These are phyloP conservation scores for Fusarium succisae DNA, from an alignment of 2,329 filamentous ascomycete genomes.

Conservation along the genomic window DNA sequence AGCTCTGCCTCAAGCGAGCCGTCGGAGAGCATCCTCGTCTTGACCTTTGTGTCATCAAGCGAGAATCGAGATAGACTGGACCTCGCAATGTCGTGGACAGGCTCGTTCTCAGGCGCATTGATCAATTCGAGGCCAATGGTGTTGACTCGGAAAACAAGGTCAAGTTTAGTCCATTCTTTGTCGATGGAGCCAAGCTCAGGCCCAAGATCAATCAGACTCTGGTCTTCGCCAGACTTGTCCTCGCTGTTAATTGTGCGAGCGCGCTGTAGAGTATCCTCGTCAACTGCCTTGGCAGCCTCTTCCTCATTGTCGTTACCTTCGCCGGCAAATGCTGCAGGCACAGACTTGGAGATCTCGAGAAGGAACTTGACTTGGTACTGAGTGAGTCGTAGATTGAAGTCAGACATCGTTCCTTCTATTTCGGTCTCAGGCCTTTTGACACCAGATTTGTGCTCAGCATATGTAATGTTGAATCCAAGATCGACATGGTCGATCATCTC, in stretches of 20 bases:
- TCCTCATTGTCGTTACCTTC: constrained; percentile 76
- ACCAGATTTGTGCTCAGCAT: constrained; percentile 84
- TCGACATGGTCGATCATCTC: constrained; percentile 98
- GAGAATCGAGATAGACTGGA: constrained; percentile 94
- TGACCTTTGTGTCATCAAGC: constrained; percentile 89
- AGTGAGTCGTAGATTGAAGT: constrained; percentile 89
- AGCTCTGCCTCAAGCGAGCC: constrained; percentile 92
- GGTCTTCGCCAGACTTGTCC: constrained; percentile 47
- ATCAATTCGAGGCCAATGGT: constrained; percentile 91
- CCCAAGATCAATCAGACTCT: constrained; percentile 62
- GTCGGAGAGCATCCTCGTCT: constrained; percentile 92
- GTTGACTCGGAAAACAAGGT: constrained; percentile 88
- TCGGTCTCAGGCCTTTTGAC: constrained; percentile 88
- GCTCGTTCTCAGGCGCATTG: constrained; percentile 76
- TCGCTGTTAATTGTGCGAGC: constrained; percentile 54
- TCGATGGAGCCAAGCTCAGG: constrained; percentile 76
- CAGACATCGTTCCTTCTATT: constrained; percentile 90
- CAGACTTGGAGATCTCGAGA: constrained; percentile 84
- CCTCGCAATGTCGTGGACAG: constrained; percentile 79
- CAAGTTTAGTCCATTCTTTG: constrained; percentile 90
- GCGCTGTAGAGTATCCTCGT: constrained; percentile 60
- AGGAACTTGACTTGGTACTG: constrained; percentile 92
- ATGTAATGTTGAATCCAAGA: constrained; percentile 89
- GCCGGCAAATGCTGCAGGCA: constrained; percentile 83
- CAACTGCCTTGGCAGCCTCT: constrained; percentile 79